A percentile compares a stretch with the other conserved stretches of the same genome.
Conservation (phyloP, 345 rosid species). For the Psidium guajava region DNA sequence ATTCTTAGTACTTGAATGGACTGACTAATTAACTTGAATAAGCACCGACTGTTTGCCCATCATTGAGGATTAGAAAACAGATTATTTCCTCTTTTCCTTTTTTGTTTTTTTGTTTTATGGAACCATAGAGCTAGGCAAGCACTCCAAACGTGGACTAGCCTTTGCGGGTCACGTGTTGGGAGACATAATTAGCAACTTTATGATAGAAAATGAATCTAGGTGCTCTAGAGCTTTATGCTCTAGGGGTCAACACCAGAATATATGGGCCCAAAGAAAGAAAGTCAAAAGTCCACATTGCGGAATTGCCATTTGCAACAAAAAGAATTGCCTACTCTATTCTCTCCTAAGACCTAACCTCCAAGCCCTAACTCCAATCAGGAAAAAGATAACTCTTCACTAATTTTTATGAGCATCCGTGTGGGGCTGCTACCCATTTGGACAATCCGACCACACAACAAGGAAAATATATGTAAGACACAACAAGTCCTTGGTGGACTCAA, state of each 20-base stretch:
- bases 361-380: neutral
- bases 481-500: neutral
- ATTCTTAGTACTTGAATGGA: neutral
- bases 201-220: neutral
- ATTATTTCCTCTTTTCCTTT: neutral
- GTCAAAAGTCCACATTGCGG: neutral
- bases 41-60: neutral
- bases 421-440: neutral
- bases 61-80: neutral
- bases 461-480: neutral
- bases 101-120: neutral
- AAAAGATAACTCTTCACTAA: neutral
- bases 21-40: neutral
- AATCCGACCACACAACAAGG: neutral
- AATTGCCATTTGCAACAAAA: neutral
- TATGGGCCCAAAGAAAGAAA: neutral
- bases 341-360: neutral
- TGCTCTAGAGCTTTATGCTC: neutral
- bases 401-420: neutral
- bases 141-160: neutral
- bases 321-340: neutral
- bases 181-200: neutral
- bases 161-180: neutral
- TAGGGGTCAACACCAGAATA: neutral
- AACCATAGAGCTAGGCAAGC: neutral